Conservation (phyloP, 2,329 filamentous ascomycete genomes). For the Parasarocladium wereldwijsianum region DNA sequence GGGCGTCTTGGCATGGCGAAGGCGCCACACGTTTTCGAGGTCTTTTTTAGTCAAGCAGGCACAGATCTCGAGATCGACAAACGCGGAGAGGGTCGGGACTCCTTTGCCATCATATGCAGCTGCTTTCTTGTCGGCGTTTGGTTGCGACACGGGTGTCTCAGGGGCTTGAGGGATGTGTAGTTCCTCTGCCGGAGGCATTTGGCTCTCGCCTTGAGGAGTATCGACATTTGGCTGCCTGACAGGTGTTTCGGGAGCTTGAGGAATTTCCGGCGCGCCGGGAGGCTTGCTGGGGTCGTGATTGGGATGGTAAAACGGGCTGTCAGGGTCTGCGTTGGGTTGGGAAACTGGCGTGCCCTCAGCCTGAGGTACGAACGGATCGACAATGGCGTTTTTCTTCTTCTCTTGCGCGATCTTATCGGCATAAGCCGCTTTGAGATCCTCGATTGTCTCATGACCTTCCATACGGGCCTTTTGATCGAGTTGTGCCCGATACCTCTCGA, state of each 20-base stretch:
- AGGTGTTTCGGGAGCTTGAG: slow-evolving; percentile 6
- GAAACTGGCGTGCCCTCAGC: slow-evolving; percentile 9
- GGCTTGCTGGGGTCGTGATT: slow-evolving; percentile 2
- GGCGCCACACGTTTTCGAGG: slow-evolving; percentile 77
- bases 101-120: slow-evolving; percentile 12
- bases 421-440: slow-evolving; percentile 69
- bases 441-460: slow-evolving; percentile 55
- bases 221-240: slow-evolving; percentile 6
- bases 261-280: slow-evolving; percentile 3
- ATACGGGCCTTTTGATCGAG: slow-evolving; percentile 67
- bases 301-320: too few relatives aligned
- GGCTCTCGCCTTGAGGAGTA: background rate
- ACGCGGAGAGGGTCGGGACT: slow-evolving; percentile 33
- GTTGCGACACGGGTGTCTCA: slow-evolving; percentile 20
- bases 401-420: slow-evolving; percentile 66
- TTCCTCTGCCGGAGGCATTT: slow-evolving; percentile 3
- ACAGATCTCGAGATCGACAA: slow-evolving; percentile 68
- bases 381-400: slow-evolving; percentile 49
- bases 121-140: slow-evolving; percentile 14
- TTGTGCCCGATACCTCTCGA: slow-evolving; percentile 80
- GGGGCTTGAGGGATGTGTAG: slow-evolving; percentile 19
- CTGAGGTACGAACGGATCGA: slow-evolving; percentile 8
- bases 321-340: slow-evolving; percentile 6
- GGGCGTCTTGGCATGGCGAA: slow-evolving; percentile 61
- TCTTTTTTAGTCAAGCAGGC: slow-evolving; percentile 61